Percentiles rank a stretch among this genome's conserved stretches.
phyloP scores from a whole-genome alignment of 73 alveolate species.

The Paramecium primaurelia region DNA sequence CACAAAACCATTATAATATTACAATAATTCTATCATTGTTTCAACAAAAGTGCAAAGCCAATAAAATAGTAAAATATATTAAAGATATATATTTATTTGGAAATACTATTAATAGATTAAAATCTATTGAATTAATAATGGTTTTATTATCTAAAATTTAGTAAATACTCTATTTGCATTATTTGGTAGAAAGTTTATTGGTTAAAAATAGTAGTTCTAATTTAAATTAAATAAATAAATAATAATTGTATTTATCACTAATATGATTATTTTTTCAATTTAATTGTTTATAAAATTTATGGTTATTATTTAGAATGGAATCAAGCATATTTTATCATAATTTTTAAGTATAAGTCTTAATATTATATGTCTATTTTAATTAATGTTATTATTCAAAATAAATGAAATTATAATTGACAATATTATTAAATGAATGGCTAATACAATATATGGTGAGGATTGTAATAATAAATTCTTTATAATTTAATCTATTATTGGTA shows the following conservation, averaged over 20 bases:
- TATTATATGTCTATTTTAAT: neutral
- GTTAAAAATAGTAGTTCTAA: neutral
- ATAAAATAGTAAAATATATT: neutral
- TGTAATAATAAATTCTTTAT: neutral
- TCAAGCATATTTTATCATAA: neutral
- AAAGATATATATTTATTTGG: neutral
- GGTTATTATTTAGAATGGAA: neutral
- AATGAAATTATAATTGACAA: neutral
- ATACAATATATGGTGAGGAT: neutral
- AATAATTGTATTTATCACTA: neutral
- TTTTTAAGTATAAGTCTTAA: neutral
- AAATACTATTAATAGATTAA: neutral
- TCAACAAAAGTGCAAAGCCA: neutral
- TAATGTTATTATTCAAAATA: neutral
- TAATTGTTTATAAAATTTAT: neutral
- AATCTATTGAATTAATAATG: neutral
- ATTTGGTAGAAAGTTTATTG: neutral
- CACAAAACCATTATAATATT: neutral
- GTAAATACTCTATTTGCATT: neutral
- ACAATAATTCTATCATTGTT: neutral
- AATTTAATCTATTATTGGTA: neutral
- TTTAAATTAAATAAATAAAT: neutral
- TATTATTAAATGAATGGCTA: neutral
- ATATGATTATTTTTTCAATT: neutral
- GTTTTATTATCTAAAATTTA: neutral